phyloP scores from a whole-genome alignment of 495 filamentous ascomycete genomes.

The Xylaria scruposa region DNA sequence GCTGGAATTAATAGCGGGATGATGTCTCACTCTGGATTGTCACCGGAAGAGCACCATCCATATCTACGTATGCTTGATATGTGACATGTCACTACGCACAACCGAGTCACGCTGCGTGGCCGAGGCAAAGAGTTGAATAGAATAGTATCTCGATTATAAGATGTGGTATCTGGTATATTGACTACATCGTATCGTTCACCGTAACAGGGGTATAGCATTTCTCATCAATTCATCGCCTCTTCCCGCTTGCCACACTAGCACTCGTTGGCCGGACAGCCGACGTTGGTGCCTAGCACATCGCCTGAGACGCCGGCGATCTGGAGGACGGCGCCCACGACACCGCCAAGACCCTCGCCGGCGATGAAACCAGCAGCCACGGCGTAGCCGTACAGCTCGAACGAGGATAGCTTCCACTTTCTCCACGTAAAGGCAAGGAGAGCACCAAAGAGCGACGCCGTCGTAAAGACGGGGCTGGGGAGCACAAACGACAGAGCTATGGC shows the following conservation, averaged over 20 bases:
- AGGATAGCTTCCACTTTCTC: conserved; percentile 60
- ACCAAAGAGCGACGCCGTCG: conserved; percentile 64
- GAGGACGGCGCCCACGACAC: conserved; percentile 64
- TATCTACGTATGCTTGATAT: no score
- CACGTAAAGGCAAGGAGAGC: conserved; percentile 63
- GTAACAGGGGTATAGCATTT: conserved; percentile 30
- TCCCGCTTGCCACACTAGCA: conserved; percentile 25
- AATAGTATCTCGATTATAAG: conserved; percentile 10
- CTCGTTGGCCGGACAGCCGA: conserved; percentile 55
- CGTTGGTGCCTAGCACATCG: conserved; percentile 49
- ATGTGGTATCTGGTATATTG: conserved; percentile 17
- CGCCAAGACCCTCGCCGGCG: conserved; percentile 71
- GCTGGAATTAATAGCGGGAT: no score
- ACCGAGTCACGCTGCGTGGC: background rate
- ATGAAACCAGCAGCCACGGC: conserved; percentile 71
- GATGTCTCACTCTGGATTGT: no score
- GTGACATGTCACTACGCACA: background rate
- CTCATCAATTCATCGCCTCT: background rate
- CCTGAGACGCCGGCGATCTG: conserved; percentile 61
- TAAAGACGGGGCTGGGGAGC: conserved; percentile 61
- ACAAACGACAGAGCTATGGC: conserved; percentile 70
- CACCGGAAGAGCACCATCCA: no score
- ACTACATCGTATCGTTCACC: conserved; percentile 15
- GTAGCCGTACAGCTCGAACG: conserved; percentile 69
- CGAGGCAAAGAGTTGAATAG: background rate